Evolutionary conservation across 129 eudicot genomes (phyloP).

Genomic region (Glebionis coronaria): DNA sequence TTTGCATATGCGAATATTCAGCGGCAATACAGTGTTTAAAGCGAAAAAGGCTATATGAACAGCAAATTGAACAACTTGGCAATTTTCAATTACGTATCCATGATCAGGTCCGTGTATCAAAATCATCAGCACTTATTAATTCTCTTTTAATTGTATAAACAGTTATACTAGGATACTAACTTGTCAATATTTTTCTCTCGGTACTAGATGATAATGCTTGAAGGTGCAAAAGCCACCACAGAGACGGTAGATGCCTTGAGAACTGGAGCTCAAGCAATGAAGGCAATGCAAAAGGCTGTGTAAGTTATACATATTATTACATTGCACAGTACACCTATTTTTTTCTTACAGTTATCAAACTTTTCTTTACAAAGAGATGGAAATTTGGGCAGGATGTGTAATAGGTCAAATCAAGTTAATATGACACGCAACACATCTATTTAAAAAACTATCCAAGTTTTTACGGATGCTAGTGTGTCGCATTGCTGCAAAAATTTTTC

Average conservation of each 20-base stretch:
- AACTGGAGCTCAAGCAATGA: constrained; percentile 64
- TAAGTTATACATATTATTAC: constrained; percentile 15
- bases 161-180: too few relatives aligned
- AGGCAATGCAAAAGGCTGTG: constrained; percentile 58
- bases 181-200: neutral
- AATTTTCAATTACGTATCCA: constrained; percentile 56
- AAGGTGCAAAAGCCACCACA: constrained; percentile 68
- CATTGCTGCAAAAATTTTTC: too few relatives aligned
- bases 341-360: neutral
- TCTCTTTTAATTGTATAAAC: too few relatives aligned
- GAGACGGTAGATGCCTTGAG: constrained; percentile 63
- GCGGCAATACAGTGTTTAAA: constrained; percentile 59
- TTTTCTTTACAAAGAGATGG: neutral
- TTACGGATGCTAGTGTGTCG: too few relatives aligned
- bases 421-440: too few relatives aligned
- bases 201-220: constrained; percentile 53
- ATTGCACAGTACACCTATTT: neutral
- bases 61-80: constrained; percentile 58
- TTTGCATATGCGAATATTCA: constrained; percentile 12
- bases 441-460: too few relatives aligned
- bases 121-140: neutral
- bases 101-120: constrained; percentile 40
- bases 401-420: neutral
- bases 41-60: constrained; percentile 50
- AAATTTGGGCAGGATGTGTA: neutral